These are phyloP conservation scores for Atalantia buxifolia DNA, from an alignment of 345 rosid species.

Conservation along the genomic window DNA sequence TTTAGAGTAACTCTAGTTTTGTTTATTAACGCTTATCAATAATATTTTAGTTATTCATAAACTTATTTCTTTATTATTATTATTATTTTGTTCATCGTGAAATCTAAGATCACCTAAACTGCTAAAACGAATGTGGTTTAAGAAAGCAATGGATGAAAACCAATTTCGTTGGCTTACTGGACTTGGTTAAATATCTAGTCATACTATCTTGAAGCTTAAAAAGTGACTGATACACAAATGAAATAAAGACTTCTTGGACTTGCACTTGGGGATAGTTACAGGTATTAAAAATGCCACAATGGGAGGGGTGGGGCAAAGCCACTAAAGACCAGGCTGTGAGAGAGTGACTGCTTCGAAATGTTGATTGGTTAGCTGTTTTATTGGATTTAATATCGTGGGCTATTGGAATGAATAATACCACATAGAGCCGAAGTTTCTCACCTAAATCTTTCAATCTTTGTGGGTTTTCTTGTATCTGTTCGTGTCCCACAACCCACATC, in stretches of 20 bases:
- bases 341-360: conserved; percentile 3
- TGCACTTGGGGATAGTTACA: conserved; percentile 4
- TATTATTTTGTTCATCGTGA: no score
- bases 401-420: conserved; percentile 21
- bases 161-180: not conserved
- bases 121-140: not conserved
- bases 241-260: not conserved
- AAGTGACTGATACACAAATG: not conserved
- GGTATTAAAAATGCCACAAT: not conserved
- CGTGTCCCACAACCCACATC: conserved; percentile 11
- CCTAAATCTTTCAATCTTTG: conserved; percentile 29
- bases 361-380: conserved; percentile 15
- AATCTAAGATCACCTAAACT: not conserved
- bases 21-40: no score
- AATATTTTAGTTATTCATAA: no score
- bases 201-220: no score
- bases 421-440: conserved; percentile 16
- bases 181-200: not conserved
- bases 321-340: conserved; percentile 20
- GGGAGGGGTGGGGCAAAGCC: conserved; percentile 28
- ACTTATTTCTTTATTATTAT: no score
- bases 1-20: no score
- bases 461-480: conserved; percentile 14
- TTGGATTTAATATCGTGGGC: conserved; percentile 26
- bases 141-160: not conserved